Evolutionary conservation across 345 rosid species (phyloP).

Genomic region (Gossypium arboreum): DNA sequence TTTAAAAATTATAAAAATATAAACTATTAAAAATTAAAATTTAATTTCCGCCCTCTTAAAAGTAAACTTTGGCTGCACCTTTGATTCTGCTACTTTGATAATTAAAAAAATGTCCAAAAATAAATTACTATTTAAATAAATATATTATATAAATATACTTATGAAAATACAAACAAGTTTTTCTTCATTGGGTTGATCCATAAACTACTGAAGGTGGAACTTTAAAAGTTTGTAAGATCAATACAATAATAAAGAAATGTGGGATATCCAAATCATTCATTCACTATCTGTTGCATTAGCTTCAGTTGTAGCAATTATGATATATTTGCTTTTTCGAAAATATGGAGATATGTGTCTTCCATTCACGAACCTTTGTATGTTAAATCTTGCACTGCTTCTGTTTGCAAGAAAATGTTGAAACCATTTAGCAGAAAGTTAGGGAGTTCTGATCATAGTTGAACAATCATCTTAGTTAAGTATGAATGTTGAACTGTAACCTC

Average conservation of each 20-base stretch:
- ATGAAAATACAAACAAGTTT: no score
- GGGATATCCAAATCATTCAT: neutral
- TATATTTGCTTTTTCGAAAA: neutral
- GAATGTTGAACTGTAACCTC: neutral
- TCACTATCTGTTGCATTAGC: neutral
- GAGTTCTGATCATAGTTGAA: neutral
- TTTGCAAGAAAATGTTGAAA: slow-evolving; percentile 30
- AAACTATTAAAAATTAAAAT: no score
- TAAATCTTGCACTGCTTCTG: neutral
- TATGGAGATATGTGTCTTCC: neutral
- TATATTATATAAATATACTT: no score
- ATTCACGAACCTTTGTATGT: neutral
- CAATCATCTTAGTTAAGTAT: neutral
- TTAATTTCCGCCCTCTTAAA: no score
- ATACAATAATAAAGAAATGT: neutral
- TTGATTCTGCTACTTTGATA: no score
- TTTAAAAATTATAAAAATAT: no score
- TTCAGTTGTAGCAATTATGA: neutral
- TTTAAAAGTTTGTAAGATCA: neutral
- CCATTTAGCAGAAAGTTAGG: slow-evolving; percentile 33
- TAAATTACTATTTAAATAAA: no score
- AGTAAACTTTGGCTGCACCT: no score
- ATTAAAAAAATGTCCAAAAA: no score
- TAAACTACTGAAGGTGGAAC: neutral
- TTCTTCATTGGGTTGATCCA: neutral